Evolutionary conservation across 192 early-diverging fungal species (phyloP).

Genomic region (Backusella luteola): DNA sequence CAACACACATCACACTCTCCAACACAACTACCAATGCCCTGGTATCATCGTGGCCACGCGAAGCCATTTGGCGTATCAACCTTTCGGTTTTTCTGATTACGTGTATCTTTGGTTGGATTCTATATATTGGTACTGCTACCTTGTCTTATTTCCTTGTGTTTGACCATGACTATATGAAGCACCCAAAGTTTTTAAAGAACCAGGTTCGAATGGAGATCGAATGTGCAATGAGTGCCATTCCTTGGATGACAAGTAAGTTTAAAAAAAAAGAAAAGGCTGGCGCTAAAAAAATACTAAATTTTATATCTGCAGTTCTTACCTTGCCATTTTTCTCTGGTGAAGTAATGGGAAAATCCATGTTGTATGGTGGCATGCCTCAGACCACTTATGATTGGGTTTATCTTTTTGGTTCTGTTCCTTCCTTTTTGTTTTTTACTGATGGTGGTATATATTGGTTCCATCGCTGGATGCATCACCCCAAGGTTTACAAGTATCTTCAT

Average conservation of each 20-base stretch:
- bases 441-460: conserved; percentile 97
- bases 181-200: conserved; percentile 91
- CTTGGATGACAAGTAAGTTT: conserved; percentile 60
- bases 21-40: conserved; percentile 33
- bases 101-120: conserved; percentile 67
- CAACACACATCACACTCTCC: conserved; percentile 41
- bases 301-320: conserved; percentile 56
- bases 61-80: conserved; percentile 70
- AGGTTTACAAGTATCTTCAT: conserved; percentile 88
- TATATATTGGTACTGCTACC: conserved; percentile 79
- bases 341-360: conserved; percentile 81
- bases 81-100: conserved; percentile 72
- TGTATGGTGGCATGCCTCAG: conserved; percentile 42
- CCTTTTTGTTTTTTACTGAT: conserved; percentile 93
- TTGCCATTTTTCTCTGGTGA: conserved; percentile 92
- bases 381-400: conserved; percentile 70
- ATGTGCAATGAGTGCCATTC: conserved; percentile 76
- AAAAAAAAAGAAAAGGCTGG: background rate
- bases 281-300: background rate
- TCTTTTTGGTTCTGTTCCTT: conserved; percentile 56
- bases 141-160: conserved; percentile 85
- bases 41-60: conserved; percentile 46
- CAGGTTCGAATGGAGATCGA: conserved; percentile 88
- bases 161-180: conserved; percentile 86
- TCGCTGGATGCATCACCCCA: conserved; percentile 87